Evolutionary conservation across 2,329 filamentous ascomycete species (phyloP).

Genomic region (Acrodontium crateriforme): DNA sequence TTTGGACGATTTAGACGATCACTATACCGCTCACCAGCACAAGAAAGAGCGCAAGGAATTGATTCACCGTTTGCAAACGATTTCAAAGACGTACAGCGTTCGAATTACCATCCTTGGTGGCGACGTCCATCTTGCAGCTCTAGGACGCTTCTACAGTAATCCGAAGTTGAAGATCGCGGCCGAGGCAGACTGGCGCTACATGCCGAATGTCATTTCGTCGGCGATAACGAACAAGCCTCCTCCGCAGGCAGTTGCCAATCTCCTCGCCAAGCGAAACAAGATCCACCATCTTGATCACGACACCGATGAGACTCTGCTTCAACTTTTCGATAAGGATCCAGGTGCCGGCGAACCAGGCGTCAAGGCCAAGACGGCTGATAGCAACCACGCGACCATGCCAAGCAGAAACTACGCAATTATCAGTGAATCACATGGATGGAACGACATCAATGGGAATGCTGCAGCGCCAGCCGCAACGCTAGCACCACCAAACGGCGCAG

Average conservation of each 20-base stretch:
- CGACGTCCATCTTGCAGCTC: conserved; percentile 49
- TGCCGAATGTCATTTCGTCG: conserved; percentile 49
- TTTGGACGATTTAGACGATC: conserved; percentile 51
- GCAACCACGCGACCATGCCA: conserved; percentile 77
- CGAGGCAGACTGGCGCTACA: conserved; percentile 48
- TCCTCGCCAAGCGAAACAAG: conserved; percentile 49
- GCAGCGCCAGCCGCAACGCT: conserved; percentile 8
- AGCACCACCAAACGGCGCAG: conserved; percentile 8
- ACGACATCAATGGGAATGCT: background rate
- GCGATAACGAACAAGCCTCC: conserved; percentile 57
- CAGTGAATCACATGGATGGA: conserved; percentile 32
- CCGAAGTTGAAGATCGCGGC: conserved; percentile 42
- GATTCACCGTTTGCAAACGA: conserved; percentile 48
- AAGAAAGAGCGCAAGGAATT: conserved; percentile 73
- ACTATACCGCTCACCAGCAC: conserved; percentile 82
- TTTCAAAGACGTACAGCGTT: conserved; percentile 41
- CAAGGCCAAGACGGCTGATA: conserved; percentile 49
- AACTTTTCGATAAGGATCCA: conserved; percentile 49
- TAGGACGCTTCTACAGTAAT: conserved; percentile 52
- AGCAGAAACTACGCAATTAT: conserved; percentile 52
- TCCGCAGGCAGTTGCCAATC: conserved; percentile 49
- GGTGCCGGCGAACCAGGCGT: conserved; percentile 28
- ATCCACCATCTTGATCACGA: conserved; percentile 49
- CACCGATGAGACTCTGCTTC: conserved; percentile 51
- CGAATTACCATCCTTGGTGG: conserved; percentile 50